Percentiles rank a stretch among this genome's conserved stretches.
These are phyloP conservation scores for Sugiyamaella grinbergsii DNA, from an alignment of 1,139 yeast genomes.

Conservation along the genomic window DNA sequence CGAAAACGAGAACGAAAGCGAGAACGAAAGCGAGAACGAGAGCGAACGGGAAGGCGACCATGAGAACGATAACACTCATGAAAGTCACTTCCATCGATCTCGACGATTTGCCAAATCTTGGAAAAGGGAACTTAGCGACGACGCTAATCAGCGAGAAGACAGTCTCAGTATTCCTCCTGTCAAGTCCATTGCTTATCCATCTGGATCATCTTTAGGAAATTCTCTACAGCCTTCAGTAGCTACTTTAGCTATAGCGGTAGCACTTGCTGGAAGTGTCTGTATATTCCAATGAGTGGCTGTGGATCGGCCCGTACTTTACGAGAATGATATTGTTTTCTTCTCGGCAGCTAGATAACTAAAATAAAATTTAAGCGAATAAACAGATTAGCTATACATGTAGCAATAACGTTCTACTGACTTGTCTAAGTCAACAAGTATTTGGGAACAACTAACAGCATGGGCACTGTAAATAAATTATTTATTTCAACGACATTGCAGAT, in stretches of 20 bases:
- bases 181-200: neutral
- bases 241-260: slow-evolving; percentile 3
- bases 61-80: no score
- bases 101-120: neutral
- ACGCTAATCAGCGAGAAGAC: neutral
- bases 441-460: no score
- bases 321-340: no score
- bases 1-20: slow-evolving; percentile 51
- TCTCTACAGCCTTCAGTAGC: slow-evolving; percentile 11
- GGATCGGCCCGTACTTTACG: no score
- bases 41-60: neutral
- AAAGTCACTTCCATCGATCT: neutral
- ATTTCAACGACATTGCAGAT: no score
- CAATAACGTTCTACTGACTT: no score
- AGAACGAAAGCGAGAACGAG: slow-evolving; percentile 37
- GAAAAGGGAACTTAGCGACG: neutral
- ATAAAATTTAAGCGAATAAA: no score
- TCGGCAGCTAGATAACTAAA: no score
- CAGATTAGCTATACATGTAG: no score
- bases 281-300: slow-evolving; percentile 2
- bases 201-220: slow-evolving; percentile 1
- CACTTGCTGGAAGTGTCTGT: slow-evolving; percentile 2
- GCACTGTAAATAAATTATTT: no score
- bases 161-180: neutral
- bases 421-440: no score